Evolutionary conservation across 140 eudicot species (phyloP).

Genomic region (Eryngium alpinum): DNA sequence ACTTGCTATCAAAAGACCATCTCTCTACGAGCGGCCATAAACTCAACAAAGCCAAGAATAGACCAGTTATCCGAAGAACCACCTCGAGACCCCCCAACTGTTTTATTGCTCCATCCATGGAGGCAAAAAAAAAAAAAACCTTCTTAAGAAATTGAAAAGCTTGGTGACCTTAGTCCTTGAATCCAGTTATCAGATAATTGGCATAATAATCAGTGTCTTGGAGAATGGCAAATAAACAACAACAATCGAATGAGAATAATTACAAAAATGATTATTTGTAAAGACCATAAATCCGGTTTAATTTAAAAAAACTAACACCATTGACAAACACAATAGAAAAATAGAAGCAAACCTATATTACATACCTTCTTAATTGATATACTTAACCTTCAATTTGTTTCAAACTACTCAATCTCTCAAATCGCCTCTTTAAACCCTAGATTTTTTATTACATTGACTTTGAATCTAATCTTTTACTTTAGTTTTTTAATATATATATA

Average conservation of each 20-base stretch:
- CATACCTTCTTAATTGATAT: no score
- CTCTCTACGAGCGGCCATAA: constrained; percentile 56
- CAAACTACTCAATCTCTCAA: no score
- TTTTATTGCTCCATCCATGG: constrained; percentile 58
- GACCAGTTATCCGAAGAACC: constrained; percentile 91
- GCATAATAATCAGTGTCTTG: constrained; percentile 57
- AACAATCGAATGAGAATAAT: constrained; percentile 5
- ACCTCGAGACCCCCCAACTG: constrained; percentile 58
- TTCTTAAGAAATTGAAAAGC: constrained; percentile 70
- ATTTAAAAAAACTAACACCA: no score
- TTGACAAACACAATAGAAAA: no score
- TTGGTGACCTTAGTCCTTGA: constrained; percentile 67
- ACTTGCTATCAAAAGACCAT: constrained; percentile 92
- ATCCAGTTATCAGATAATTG: constrained; percentile 75
- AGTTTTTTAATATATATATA: no score
- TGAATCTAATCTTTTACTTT: no score
- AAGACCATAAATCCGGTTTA: not conserved
- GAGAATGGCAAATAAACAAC: constrained; percentile 37
- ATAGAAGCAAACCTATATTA: no score
- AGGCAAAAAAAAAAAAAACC: constrained; percentile 44
- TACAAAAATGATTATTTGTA: no score
- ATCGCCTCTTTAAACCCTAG: no score
- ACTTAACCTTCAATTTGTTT: no score
- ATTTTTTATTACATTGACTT: no score
- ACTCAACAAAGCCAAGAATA: constrained; percentile 54